Evolutionary conservation across 345 rosid species (phyloP), one percentile per base, ranked within the genome.

Genomic region (Camelina sativa): DNA sequence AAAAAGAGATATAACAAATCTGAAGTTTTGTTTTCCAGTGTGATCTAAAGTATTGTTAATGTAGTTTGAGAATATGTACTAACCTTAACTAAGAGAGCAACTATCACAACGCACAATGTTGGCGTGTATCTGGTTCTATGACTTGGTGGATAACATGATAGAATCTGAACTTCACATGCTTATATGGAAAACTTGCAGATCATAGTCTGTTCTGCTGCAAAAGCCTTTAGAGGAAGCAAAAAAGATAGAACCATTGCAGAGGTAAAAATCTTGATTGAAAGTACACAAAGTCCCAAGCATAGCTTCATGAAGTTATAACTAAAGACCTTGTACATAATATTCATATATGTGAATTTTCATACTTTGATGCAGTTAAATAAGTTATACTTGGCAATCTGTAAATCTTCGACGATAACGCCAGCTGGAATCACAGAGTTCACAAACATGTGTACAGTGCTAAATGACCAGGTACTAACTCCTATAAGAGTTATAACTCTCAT

Each of bases 131-230:
- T 73, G 53, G 55, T 62, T 67, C 4, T 15, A 12, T 68, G 40
- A 25, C 28, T 37, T 41, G 5, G 23, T 72, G 43, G 25, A 62
- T 61, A 51, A 25, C 30, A 43, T 12, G 65, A 50, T 40, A 8
- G 2, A 23, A 46, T 70, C 47, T 34, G 48, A 11, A 69, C 43
- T 68, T 43, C 32, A 76, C 5, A 53, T 76, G 71, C 51, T 62
- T 70, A 1, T 22, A 23, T 11, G 23, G 50, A 54, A 63, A 46
- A 54, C 5, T 56, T 63, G 62, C 90, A 91, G 99, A 86, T 95
- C 22, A 84, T 86, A 69, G 84, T 90, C 28, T 95, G 97, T 76
- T 86, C 93, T 56, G 90, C 93, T 47, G 93, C 85, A 80, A 90
- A 85, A 80, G 84, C 77, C 41, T 89, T 95, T 66, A 91, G 91